Base-by-base conservation (phyloP, 2,329 filamentous ascomycete genomes). In the Dactylellina drechsleri region DNA sequence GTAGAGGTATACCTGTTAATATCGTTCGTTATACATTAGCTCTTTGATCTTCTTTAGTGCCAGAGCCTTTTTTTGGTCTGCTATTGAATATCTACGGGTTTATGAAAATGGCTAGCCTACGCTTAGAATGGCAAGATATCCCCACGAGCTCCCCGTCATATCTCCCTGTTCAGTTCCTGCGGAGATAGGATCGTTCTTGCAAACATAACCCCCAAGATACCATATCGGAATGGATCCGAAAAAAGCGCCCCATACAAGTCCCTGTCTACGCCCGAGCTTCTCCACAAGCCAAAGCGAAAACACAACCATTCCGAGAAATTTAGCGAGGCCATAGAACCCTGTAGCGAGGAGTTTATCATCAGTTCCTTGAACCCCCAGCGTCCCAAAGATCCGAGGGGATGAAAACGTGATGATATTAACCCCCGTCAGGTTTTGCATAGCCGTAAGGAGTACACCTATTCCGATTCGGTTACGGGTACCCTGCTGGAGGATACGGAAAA, bases 341-440 rank as follows among this genome's bases (percentile, higher is more conserved):
- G 90, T 92, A 2, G 90, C 89, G 80, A 92, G 91, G 28, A 92
- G 86, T n/a, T 86, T 87, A 31, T 52, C 61, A 52, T 64, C 31
- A 4, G 76, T 87, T 64, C 83, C 83, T 20, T 80, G 81, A 78
- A 92, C 84, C 16, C 90, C 90, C 1, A 92, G 84, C 76, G 87
- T 85, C 52, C 83, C 82, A 83, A 92, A 92, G 78, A 92, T 91
- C 67, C 87, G 85, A 0, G 90, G 90, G 0, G 88, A 88, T 77
- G 92, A 91, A 83, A 90, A 90, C 80, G 89, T 87, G 2, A 90
- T 85, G 0, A 86, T 86, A 70, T 88, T 88, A 45, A 88, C 65
- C 6, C 91, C 91, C 2, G 84, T 85, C 58, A 89, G 89, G 78
- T 94, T 94, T 82, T 94, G 91, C 85, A 89, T 92, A 62, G 93